These are phyloP conservation scores for Elymus sibiricus DNA, from an alignment of 176 grass and related monocot genomes.

Conservation along the genomic window DNA sequence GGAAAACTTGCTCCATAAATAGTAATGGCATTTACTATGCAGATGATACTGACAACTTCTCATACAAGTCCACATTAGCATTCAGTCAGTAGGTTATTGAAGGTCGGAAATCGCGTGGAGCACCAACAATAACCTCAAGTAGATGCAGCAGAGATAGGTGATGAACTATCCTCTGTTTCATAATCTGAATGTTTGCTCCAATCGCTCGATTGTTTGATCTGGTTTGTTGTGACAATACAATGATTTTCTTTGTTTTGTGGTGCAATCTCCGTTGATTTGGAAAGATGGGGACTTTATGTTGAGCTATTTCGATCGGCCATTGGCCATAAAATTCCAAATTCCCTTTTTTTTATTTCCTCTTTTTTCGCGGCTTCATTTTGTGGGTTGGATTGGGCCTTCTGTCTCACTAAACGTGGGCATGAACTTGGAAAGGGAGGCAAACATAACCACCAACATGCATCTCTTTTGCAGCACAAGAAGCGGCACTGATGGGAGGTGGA, in stretches of 20 bases:
- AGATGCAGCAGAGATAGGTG: constrained; percentile 5
- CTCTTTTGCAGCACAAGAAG: too few relatives aligned
- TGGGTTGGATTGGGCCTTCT: neutral
- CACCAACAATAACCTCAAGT: constrained; percentile 12
- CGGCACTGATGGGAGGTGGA: too few relatives aligned
- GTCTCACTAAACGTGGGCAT: neutral
- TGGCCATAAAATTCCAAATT: neutral
- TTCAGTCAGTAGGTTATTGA: too few relatives aligned
- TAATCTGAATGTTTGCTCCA: neutral
- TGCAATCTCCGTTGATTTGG: neutral
- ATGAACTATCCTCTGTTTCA: too few relatives aligned
- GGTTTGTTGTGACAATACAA: neutral
- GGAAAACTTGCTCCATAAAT: neutral
- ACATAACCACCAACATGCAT: neutral
- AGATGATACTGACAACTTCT: too few relatives aligned
- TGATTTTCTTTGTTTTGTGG: neutral
- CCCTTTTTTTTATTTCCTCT: too few relatives aligned
- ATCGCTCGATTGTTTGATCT: neutral
- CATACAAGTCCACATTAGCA: too few relatives aligned
- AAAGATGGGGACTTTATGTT: constrained; percentile 6
- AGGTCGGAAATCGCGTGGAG: neutral
- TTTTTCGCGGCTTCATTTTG: neutral
- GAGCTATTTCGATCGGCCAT: neutral
- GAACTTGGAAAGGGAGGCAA: neutral
- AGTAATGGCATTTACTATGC: too few relatives aligned